Base-by-base conservation (phyloP, 2,329 filamentous ascomycete species). In the Aspergillus latus region DNA sequence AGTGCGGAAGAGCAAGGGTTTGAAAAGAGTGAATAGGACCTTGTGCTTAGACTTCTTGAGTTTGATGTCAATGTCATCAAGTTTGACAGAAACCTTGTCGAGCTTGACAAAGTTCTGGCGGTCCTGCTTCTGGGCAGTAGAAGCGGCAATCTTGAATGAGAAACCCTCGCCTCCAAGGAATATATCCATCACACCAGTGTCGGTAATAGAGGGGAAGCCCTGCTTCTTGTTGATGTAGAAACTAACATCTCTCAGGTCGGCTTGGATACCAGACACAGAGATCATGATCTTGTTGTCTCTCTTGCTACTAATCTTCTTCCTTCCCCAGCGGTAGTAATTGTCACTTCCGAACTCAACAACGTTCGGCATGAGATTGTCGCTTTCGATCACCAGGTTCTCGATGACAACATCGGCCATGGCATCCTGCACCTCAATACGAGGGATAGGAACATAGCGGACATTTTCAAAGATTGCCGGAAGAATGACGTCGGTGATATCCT, bases 221-320 rank as follows among this genome's bases (percentile, higher is more conserved):
- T 92, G 80, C 84, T 99, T 97, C 77, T 88, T 90, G 79, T 94
- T 94, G 76, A 99, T 82, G 75, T 97, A 92, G 82, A 92, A 97
- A 74, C 89, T 90, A 60, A 99, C 90, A 69, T 96, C 91, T 65
- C 83, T 84, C 44, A 97, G 81, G 64, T 99, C 94, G 80, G 93
- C 92, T 80, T 99, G 94, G 40, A 99, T 83, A 52, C 94, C 93
- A 26, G 90, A 88, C 2, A 94, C 88, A 59, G 90, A 88, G 60
- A 97, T 81, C 80, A 94, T 91, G 63, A 93, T 68, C 69, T 87
- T 88, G 76, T 96, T 92, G 75, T 90, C 88, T 74, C 86, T 88
- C 80, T 88, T 90, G 81, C 84, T 95, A 66, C 83, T 79, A 66
- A 92, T 82, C 72, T 87, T 88, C 86, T 95, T 97, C 70, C 94